phyloP scores from a whole-genome alignment of 345 rosid genomes.

The Rhodamnia argentea region DNA sequence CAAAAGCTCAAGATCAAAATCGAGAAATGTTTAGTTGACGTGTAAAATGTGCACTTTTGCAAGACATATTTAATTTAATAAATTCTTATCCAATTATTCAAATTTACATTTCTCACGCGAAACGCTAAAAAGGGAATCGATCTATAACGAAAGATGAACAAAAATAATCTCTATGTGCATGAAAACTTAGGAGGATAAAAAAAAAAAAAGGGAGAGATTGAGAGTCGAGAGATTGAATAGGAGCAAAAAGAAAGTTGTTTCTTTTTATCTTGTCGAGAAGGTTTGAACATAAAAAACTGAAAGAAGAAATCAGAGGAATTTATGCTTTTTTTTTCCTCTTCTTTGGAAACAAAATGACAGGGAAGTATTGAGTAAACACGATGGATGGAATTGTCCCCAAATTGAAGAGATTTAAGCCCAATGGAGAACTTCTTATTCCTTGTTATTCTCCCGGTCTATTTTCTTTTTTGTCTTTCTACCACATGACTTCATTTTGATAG shows the following conservation, averaged over 20 bases:
- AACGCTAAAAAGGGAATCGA: fast-evolving
- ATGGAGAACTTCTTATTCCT: no score
- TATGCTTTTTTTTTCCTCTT: not conserved
- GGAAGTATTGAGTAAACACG: not conserved
- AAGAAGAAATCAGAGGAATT: not conserved
- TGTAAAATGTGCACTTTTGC: no score
- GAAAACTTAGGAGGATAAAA: not conserved
- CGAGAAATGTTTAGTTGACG: not conserved
- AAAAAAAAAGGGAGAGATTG: not conserved
- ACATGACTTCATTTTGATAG: no score
- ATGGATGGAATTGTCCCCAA: not conserved
- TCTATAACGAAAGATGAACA: no score
- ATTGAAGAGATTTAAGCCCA: not conserved
- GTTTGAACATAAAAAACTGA: not conserved
- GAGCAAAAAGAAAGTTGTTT: not conserved
- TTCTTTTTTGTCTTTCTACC: no score
- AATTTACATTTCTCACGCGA: not conserved
- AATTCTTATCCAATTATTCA: not conserved
- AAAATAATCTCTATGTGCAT: no score
- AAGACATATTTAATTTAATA: no score
- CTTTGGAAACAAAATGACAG: not conserved
- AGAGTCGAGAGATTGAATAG: not conserved
- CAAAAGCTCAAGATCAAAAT: not conserved
- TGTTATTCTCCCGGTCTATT: no score
- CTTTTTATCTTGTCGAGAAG: not conserved